Evolutionary conservation across 176 grass and related monocot genomes (phyloP).

Genomic region (Alopecurus myosuroides): DNA sequence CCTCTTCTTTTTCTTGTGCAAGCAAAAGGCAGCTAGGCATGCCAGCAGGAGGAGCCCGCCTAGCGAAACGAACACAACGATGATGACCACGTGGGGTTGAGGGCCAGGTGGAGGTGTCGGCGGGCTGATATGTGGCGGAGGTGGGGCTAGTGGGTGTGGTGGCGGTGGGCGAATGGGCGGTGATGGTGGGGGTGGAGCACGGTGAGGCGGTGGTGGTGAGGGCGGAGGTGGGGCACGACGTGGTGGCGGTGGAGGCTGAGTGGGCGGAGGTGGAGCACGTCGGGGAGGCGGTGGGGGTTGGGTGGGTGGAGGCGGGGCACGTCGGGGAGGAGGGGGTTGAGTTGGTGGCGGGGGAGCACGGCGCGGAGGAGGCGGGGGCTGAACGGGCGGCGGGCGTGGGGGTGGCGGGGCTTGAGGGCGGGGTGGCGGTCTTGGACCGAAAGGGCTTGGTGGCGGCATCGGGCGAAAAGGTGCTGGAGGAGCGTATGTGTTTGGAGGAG

Average conservation of each 20-base stretch:
- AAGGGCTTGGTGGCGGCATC: constrained; percentile 8
- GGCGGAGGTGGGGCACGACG: background rate
- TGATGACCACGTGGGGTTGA: constrained; percentile 50
- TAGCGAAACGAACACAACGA: constrained; percentile 63
- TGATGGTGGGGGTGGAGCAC: constrained; percentile 32
- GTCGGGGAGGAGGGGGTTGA: background rate
- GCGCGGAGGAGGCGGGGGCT: background rate
- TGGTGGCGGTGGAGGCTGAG: background rate
- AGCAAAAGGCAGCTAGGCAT: constrained; percentile 61
- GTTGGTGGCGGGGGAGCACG: constrained; percentile 19
- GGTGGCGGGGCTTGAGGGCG: constrained; percentile 10
- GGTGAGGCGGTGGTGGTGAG: constrained; percentile 20
- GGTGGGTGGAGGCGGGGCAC: background rate
- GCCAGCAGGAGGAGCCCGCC: constrained; percentile 63
- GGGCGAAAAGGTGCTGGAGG: background rate
- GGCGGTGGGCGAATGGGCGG: constrained; percentile 22
- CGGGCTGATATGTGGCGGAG: constrained; percentile 22
- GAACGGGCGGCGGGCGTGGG: constrained; percentile 13
- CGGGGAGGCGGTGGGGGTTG: background rate
- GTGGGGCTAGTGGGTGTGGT: background rate
- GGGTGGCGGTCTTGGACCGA: background rate
- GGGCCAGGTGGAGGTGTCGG: constrained; percentile 36
- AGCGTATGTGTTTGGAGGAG: constrained; percentile 36
- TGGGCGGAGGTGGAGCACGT: background rate
- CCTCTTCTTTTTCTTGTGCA: constrained; percentile 56